Base-by-base conservation (phyloP, 371 early-diverging fungal species). In the Mortierella polycephala region DNA sequence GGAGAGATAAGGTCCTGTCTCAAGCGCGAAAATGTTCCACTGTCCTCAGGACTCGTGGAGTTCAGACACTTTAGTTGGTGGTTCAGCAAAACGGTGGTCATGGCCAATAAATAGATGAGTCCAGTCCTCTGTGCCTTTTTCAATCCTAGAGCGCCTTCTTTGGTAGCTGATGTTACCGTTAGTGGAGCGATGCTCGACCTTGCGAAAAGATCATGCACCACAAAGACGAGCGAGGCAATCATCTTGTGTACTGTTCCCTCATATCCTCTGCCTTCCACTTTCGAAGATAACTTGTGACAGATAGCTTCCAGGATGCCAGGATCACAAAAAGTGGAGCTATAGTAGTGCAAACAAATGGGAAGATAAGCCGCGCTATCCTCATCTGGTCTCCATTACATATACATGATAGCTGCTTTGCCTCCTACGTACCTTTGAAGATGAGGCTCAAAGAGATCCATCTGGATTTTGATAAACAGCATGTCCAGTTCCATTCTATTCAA, bases 381-480 rank as follows among this genome's bases (percentile, higher is more conserved):
- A 40, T 11, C 8, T 51, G 50, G 49, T 18, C 7, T 40, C 12
- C 16, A 20, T 50, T 37, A 30, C 8, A 16, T 23, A 23, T 20
- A 20, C 37, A 12, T 30, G 4, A 30, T 30, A 30, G 30, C 30
- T 30, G 30, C 30, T 30, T 30, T 4, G 30, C 47, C n/a, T n/a
- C 3, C 16, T 20, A 51, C 51, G 12, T 59, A 76, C 76, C 76
- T 76, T 30, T 71, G 57, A 45, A 71, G 72, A 21, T 68, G 57
- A 14, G 71, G 77, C 12, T 61, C 62, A 64, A 76, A 76, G 16
- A 76, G 58, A 39, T 76, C 77, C 77, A 76, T 76, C 54, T 76
- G 77, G 16, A 76, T 64, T 21, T 76, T 76, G 62, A 76, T 68
- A 54, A 76, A 67, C 3, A 76, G 51, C 9, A 67, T 55, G 18